Base-by-base conservation (phyloP, 306 rosid genomes). In the Quercus variabilis region DNA sequence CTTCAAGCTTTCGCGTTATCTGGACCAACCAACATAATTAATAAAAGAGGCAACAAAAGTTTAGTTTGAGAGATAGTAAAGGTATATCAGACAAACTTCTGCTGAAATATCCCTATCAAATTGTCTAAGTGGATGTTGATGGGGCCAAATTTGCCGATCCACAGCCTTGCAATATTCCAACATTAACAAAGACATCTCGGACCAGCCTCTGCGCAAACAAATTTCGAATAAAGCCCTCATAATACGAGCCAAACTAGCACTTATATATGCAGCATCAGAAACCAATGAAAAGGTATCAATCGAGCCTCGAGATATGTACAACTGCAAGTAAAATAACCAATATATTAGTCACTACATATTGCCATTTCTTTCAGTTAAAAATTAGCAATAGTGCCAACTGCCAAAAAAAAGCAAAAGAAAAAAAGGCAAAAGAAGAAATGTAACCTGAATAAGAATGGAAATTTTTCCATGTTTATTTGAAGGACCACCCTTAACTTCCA, bases 181-280 rank as follows among this genome's bases (percentile, higher is more conserved):
- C 99, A 94, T 90, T 82, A 91, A 92, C 86, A 92, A 46, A 55
- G 97, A 58, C 95, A 92, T 94, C 87, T 92, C 99, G 69, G 92
- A 90, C 99, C 99, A 94, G 85, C 97, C 97, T 78, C 90, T 92
- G 58, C 97, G 88, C 74, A 94, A 78, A 73, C 97, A 94, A 75
- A 94, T 91, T 89, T 94, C 99, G 80, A 92, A 94, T 82, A 94
- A 85, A 64, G 99, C 99, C 76, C 99, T 89, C 79, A 90, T 85
- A 71, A 94, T 94, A 78, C 99, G 97, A 62, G 97, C 97, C 91
- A 92, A 86, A 89, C 99, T 92, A 69, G 99, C 99, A 89, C 99
- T 92, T 76, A 94, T 94, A 68, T 94, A 94, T 75, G 97, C 74
- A 75, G 99, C 99, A 87, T 94, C 99, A 83, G 99, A 94, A 74